phyloP scores from a whole-genome alignment of 441 rosid genomes.

The Kokia cookei region DNA sequence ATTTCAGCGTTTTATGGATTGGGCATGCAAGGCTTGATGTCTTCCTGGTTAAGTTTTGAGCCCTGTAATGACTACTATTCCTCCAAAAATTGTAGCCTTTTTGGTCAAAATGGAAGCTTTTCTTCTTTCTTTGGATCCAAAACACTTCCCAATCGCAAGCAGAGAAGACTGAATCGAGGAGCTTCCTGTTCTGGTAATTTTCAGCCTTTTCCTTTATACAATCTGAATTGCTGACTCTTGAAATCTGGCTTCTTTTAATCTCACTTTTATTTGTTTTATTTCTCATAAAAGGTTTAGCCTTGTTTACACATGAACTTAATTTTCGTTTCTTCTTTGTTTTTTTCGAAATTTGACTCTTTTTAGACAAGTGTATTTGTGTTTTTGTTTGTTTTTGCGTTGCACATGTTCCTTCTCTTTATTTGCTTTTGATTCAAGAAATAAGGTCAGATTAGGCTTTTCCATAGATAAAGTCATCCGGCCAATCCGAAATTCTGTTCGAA shows the following conservation, averaged over 20 bases:
- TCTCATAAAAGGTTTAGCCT: neutral
- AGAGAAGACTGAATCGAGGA: constrained; percentile 39
- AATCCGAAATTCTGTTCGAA: too few relatives aligned
- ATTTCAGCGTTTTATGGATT: constrained; percentile 45
- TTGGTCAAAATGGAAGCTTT: constrained; percentile 27
- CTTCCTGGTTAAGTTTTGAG: constrained; percentile 65
- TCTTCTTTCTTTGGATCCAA: constrained; percentile 52
- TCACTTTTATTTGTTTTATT: neutral
- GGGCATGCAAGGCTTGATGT: constrained; percentile 46
- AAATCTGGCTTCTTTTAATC: neutral
- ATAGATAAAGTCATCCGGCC: too few relatives aligned
- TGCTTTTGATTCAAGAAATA: neutral
- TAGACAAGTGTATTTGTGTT: neutral
- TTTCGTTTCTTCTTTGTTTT: neutral
- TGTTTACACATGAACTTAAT: neutral
- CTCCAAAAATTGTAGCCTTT: constrained; percentile 28
- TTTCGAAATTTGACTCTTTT: neutral
- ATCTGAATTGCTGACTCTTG: neutral
- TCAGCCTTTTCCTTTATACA: neutral
- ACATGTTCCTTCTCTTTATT: neutral
- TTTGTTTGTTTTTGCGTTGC: neutral
- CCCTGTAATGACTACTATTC: constrained; percentile 52
- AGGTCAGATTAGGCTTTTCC: too few relatives aligned
- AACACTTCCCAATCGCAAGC: constrained; percentile 28
- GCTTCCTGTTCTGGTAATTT: constrained; percentile 50